Evolutionary conservation across 352 stramenopile genomes (phyloP), one percentile per base, ranked within the genome.

Genomic region (Thalassiosira gravida): DNA sequence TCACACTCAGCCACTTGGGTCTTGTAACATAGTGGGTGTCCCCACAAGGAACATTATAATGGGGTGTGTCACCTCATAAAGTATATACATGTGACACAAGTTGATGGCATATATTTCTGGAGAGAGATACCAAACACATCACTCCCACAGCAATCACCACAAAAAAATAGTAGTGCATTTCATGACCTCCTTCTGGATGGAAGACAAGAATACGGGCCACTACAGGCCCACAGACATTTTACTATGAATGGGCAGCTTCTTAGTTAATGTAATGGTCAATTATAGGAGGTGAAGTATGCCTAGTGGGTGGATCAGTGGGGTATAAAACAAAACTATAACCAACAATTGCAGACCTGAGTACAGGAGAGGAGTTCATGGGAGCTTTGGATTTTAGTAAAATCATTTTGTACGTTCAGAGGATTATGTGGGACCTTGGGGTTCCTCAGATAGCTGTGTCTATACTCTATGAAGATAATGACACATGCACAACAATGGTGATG

Each of bases 11-110:
- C n/a, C n/a, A n/a, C n/a, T n/a, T n/a, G n/a, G n/a, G n/a, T n/a
- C n/a, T 24, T 67, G 5, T 67, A 82, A 37, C 13, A 22, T 5
- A 74, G 30, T 11, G 35, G 46, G 1, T 39, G 16, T 7, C 67
- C 66, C 13, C 1, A 39, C 0, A 30, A 79, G n/a, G 55, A 47
- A 59, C 76, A 84, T 49, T 84, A 77, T 27, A 14, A 77, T 42
- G 70, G 0, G 0, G 58, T 84, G 14, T 13, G 27, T 3, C 49
- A 66, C 44, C 2, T 80, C 1, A 25, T 80, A 1, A 63, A 70
- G n/a, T 84, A 80, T 49, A 0, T 80, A 0, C 39, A 63, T 42
- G 0, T 37, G n/a, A 71, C 63, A 0, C n/a, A 22, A 22, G 20
- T 37, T 22, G 63, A 71, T 62, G 63, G 63, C 0, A 30, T 71